These are phyloP conservation scores for Ustilaginoidea virens DNA, from an alignment of 2,329 filamentous ascomycete genomes.

Conservation along the genomic window DNA sequence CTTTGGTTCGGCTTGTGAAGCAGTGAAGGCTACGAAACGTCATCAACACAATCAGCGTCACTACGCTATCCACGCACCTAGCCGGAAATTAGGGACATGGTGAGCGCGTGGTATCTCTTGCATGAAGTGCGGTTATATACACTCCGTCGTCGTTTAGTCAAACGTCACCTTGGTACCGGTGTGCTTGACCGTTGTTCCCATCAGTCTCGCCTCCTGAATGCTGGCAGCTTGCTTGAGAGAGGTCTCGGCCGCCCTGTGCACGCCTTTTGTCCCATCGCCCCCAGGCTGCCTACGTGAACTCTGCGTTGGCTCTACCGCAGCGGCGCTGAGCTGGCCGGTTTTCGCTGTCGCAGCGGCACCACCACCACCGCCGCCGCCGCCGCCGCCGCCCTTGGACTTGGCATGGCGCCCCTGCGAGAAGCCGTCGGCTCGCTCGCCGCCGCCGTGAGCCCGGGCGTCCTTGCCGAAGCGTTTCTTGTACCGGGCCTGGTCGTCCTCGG, in stretches of 20 bases:
- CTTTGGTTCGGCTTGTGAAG: no score
- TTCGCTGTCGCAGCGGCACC: neutral
- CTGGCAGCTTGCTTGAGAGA: slow-evolving; percentile 28
- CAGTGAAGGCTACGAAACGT: no score
- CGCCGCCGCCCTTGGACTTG: slow-evolving; percentile 15
- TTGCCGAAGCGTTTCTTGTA: slow-evolving; percentile 94
- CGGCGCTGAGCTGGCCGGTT: neutral
- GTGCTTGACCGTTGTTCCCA: slow-evolving; percentile 62
- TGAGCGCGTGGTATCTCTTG: no score
- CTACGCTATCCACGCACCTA: no score
- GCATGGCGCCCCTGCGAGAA: slow-evolving; percentile 19
- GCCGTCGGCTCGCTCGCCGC: slow-evolving; percentile 12
- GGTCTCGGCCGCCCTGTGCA: slow-evolving; percentile 15
- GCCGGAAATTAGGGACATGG: no score
- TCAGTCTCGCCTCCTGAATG: slow-evolving; percentile 45
- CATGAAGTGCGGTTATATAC: no score
- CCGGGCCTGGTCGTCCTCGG: slow-evolving; percentile 73
- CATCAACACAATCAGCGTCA: no score
- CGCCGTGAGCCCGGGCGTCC: slow-evolving; percentile 27
- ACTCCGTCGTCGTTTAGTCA: slow-evolving; percentile 31
- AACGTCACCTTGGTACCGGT: slow-evolving; percentile 74
- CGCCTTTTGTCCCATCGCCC: no score
- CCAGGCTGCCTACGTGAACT: no score
- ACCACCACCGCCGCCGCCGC: slow-evolving; percentile 7
- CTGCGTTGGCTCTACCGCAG: neutral